Evolutionary conservation across 257 asterid genomes (phyloP), one percentile per base, ranked within the genome.

Genomic region (Petunia secreta): DNA sequence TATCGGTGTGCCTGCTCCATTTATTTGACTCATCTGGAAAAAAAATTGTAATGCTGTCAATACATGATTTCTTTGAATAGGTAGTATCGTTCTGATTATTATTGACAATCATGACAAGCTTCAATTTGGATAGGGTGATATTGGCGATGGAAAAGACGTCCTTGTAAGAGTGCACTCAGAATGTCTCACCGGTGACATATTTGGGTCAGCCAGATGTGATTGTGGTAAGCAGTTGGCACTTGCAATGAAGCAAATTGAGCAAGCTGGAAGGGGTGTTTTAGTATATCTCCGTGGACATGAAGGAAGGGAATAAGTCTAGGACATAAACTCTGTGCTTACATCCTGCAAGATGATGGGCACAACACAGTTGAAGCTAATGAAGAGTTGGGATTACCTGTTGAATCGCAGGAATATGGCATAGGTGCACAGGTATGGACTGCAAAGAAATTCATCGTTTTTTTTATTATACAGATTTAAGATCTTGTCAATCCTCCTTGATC

Each of bases 291-390:
- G 98, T 6, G 99, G 99, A 41, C 99, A 96, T 39, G 99, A 96
- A 83, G 98, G 99, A 59, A 87, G 98, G 98, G 99, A 25, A 96
- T 96, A 4, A 98, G 99, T 80, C 84, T 96, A 82, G 99, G 99
- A 71, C 99, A 95, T 87, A 95, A 95, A 62, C 99, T 95, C 36
- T 93, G 94, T 7, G 98, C 99, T 43, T 95, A 95, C 91, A 92
- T 87, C 76, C 88, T 95, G 73, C 99, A 95, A 83, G 99, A 95
- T 76, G 96, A 81, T 41, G 99, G 98, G 52, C 91, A 90, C 25
- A 97, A 93, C 78, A 93, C 99, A 0, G 97, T 95, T 41, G 99
- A 95, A 88, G 99, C 98, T 11, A 93, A 95, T 14, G 98, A 95
- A 87, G 99, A 95, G 85, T 89, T 95, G 81, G 98, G 99, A 57